Percentiles rank a stretch among this genome's conserved stretches.
These are phyloP conservation scores for Suillus variegatus DNA, from an alignment of 768 basidiomycete genomes.

Conservation along the genomic window DNA sequence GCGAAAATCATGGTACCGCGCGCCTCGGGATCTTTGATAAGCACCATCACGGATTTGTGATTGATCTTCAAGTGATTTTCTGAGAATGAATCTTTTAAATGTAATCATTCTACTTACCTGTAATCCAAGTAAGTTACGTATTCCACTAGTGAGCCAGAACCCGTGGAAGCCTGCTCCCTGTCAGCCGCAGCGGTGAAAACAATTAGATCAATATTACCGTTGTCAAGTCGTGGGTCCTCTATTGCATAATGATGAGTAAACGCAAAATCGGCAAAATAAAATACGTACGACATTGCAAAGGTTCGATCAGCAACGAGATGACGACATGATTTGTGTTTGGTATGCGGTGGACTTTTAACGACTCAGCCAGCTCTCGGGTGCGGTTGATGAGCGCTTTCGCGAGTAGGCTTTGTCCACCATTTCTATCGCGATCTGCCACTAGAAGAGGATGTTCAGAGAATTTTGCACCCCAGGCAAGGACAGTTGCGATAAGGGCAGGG, in stretches of 20 bases:
- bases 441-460: slow-evolving; percentile 91
- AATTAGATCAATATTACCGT: slow-evolving; percentile 46
- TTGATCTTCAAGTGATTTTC: slow-evolving; percentile 59
- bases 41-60: slow-evolving; percentile 76
- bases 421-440: slow-evolving; percentile 71
- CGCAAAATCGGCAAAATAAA: slow-evolving; percentile 2
- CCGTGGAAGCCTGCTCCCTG: slow-evolving; percentile 68
- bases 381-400: slow-evolving; percentile 78
- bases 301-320: slow-evolving; percentile 78
- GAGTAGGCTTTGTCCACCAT: slow-evolving; percentile 71
- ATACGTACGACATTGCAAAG: slow-evolving; percentile 83
- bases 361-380: slow-evolving; percentile 84
- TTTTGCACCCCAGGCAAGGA: slow-evolving; percentile 90
- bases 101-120: slow-evolving; percentile 44
- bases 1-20: slow-evolving; percentile 88
- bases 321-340: slow-evolving; percentile 81
- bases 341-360: slow-evolving; percentile 82
- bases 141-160: slow-evolving; percentile 81
- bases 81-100: slow-evolving; percentile 9
- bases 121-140: slow-evolving; percentile 76
- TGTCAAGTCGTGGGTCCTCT: slow-evolving; percentile 76
- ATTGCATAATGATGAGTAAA: slow-evolving; percentile 15
- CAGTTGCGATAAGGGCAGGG: slow-evolving; percentile 79
- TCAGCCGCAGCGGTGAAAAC: slow-evolving; percentile 18
- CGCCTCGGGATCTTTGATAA: slow-evolving; percentile 71